These are phyloP conservation scores for Cladosporium austrohemisphaericum DNA, from an alignment of 2,329 filamentous ascomycete species.

Conservation along the genomic window DNA sequence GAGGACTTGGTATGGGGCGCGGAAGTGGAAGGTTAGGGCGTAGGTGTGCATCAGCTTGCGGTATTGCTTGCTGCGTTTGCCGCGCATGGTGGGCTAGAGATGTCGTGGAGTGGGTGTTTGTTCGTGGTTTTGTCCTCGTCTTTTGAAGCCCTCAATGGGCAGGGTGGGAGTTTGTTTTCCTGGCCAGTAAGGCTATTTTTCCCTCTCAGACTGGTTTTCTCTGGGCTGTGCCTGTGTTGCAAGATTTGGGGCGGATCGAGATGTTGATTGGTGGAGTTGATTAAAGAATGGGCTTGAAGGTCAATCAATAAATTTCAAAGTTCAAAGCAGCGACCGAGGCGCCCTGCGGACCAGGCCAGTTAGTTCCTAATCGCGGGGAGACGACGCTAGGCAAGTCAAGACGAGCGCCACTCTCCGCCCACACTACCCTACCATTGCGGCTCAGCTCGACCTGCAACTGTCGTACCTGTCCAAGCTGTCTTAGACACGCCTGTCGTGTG, in stretches of 20 bases:
- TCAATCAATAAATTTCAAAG: neutral
- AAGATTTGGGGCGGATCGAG: no score
- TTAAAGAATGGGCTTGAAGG: neutral
- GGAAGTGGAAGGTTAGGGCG: conserved; percentile 81
- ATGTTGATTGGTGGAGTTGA: neutral
- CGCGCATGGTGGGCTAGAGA: conserved; percentile 54
- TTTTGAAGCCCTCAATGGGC: no score
- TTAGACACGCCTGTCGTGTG: no score
- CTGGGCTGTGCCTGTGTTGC: neutral
- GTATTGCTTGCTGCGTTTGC: conserved; percentile 69
- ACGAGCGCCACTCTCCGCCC: no score
- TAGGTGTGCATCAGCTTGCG: conserved; percentile 93
- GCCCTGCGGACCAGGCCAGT: no score
- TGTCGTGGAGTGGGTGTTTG: neutral
- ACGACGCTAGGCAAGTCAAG: no score
- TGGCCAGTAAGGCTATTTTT: no score
- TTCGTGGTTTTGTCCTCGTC: neutral
- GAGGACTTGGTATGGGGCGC: conserved; percentile 89
- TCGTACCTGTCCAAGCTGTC: no score
- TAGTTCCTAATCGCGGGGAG: no score
- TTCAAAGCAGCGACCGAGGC: no score
- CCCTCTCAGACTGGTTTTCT: neutral
- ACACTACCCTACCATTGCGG: no score
- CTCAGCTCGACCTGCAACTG: no score
- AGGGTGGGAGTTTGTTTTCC: neutral